phyloP scores from a whole-genome alignment of 2,329 filamentous ascomycete species.

The Ophiocordyceps unilateralis region DNA sequence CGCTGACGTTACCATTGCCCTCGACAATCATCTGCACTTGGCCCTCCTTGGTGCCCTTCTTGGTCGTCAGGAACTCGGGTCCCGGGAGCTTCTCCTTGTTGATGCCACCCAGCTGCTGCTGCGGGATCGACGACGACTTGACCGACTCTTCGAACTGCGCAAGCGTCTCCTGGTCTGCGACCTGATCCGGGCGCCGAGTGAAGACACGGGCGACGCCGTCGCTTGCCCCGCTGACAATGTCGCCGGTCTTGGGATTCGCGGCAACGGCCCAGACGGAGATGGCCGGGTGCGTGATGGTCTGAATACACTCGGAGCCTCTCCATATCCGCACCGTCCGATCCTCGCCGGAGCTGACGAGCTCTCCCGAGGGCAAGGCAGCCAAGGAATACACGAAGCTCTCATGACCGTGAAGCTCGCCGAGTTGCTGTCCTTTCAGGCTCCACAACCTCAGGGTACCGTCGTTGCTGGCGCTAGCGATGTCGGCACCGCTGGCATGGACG shows the following conservation, averaged over 20 bases:
- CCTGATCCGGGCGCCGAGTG: constrained; percentile 50
- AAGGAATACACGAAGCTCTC: constrained; percentile 91
- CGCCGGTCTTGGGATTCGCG: constrained; percentile 64
- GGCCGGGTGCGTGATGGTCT: constrained; percentile 92
- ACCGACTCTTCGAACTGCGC: constrained; percentile 68
- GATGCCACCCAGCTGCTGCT: constrained; percentile 66
- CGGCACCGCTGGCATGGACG: constrained; percentile 62
- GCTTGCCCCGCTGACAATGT: constrained; percentile 87
- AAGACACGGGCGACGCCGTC: constrained; percentile 78
- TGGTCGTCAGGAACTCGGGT: constrained; percentile 66
- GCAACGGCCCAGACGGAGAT: constrained; percentile 93
- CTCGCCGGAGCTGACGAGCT: constrained; percentile 81
- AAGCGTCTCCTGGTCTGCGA: constrained; percentile 51
- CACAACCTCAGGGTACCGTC: constrained; percentile 80
- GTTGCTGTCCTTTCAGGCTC: constrained; percentile 60
- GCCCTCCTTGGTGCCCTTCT: constrained; percentile 85
- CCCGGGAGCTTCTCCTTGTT: constrained; percentile 88
- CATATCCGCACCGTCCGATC: constrained; percentile 88
- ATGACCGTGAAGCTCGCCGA: constrained; percentile 70
- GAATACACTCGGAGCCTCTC: constrained; percentile 66
- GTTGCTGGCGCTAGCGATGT: constrained; percentile 91
- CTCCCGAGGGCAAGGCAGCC: constrained; percentile 59
- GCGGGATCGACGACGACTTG: constrained; percentile 68
- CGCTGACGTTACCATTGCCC: constrained; percentile 62
- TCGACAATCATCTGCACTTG: constrained; percentile 88